Evolutionary conservation across 2,329 filamentous ascomycete genomes (phyloP), one percentile per base, ranked within the genome.

Genomic region (Xylariales sp.): DNA sequence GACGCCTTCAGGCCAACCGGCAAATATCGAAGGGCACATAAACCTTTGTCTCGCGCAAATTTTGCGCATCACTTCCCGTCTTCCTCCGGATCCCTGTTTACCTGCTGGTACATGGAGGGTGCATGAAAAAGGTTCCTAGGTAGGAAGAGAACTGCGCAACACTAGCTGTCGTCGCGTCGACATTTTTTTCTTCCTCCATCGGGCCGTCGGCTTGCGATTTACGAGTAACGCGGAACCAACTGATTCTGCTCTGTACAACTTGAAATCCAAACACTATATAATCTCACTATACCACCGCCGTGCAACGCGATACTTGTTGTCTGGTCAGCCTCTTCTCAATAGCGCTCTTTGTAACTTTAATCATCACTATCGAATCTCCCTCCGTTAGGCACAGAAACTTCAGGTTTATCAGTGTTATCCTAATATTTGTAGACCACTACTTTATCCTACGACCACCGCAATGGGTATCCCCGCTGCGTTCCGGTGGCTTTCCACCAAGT

Each of bases 391-490:
- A 58, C 16, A 64, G 43, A 32, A 16, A n/a, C 34, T 57, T 34
- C 39, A 32, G 23, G 14, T 61, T 49, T 23, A 39, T 49, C 57
- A 8, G 34, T 49, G 45, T 60, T 54, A 41, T 62, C 57, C 30
- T 67, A 64, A 55, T 54, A 43, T 46, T 48, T 45, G 30, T 46
- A 66, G 58, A 41, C 64, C 39, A 55, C 46, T 30, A 32, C 53
- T 50, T 41, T 23, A 53, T 46, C 14, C 46, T n/a, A 30, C 39
- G 43, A 34, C 58, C 73, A 70, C 62, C 78, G 84, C 74, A 68
- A 97, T 97, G 94, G 94, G 94, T 91, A 94, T 97, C 77, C 94
- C 94, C 74, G 94, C 94, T 69, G 91, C 96, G 72, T 98, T 97
- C 81, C 88, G 94, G 87, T 99, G 94, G 94, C 90, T 98, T 68